Percentiles rank a stretch among this genome's conserved stretches.
Evolutionary conservation across 2,329 filamentous ascomycete genomes (phyloP).

Genomic region (Pseudocercospora cruenta): DNA sequence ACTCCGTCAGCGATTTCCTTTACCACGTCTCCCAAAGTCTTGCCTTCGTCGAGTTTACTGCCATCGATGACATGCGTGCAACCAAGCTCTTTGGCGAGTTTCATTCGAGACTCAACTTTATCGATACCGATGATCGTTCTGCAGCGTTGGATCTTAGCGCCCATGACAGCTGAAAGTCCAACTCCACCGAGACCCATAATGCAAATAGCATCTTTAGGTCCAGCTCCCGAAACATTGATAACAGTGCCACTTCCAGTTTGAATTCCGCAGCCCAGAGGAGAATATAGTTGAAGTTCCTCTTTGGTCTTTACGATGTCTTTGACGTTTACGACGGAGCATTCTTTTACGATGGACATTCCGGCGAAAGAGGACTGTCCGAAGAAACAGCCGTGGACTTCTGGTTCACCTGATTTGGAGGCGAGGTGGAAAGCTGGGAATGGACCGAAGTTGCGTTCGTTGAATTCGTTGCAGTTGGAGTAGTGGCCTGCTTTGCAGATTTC

Average conservation of each 20-base stretch:
- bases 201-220: constrained; percentile 43
- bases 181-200: constrained; percentile 54
- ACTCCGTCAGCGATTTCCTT: constrained; percentile 41
- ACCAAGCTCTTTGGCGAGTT: constrained; percentile 46
- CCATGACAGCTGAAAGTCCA: constrained; percentile 53
- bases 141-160: constrained; percentile 49
- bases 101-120: constrained; percentile 41
- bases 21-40: constrained; percentile 42
- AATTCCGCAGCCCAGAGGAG: constrained; percentile 52
- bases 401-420: constrained; percentile 29
- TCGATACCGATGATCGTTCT: constrained; percentile 49
- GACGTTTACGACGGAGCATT: constrained; percentile 49
- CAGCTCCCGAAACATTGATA: constrained; percentile 45
- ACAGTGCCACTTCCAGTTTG: constrained; percentile 51
- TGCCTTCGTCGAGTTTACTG: constrained; percentile 35
- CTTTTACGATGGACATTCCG: constrained; percentile 44
- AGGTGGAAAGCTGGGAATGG: constrained; percentile 35
- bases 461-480: constrained; percentile 55
- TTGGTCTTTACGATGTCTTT: constrained; percentile 42
- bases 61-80: constrained; percentile 46
- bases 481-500: constrained; percentile 52
- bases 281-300: constrained; percentile 48
- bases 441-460: constrained; percentile 52
- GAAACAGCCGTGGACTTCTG: constrained; percentile 47
- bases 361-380: constrained; percentile 56